phyloP scores from a whole-genome alignment of 1,139 yeast genomes.

The Zygosaccharomyces sapae region DNA sequence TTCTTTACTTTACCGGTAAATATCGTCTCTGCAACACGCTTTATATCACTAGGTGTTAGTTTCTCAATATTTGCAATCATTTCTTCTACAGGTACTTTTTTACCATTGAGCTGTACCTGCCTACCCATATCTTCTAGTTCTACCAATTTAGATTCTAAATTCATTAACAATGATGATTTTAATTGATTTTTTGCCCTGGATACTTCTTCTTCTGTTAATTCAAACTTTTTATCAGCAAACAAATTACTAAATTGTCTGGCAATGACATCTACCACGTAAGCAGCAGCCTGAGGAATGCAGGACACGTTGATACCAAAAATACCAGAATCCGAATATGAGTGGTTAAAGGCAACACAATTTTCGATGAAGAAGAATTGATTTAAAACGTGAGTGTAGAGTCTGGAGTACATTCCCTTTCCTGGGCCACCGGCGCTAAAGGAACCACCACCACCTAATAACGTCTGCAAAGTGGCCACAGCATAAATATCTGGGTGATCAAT shows the following conservation, averaged over 20 bases:
- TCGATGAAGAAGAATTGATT: constrained; percentile 91
- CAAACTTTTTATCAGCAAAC: constrained; percentile 51
- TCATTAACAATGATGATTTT: constrained; percentile 85
- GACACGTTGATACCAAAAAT: constrained; percentile 84
- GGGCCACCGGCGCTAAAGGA: constrained; percentile 99
- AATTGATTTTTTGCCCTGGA: constrained; percentile 88
- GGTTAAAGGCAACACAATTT: constrained; percentile 83
- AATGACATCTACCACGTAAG: constrained; percentile 74
- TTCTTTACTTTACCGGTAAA: constrained; percentile 61
- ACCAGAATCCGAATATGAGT: constrained; percentile 86
- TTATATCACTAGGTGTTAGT: constrained; percentile 63
- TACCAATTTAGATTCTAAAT: constrained; percentile 85
- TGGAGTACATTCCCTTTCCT: constrained; percentile 98
- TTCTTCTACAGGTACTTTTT: constrained; percentile 71
- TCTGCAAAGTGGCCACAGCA: constrained; percentile 86
- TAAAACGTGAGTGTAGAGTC: constrained; percentile 84
- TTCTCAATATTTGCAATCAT: constrained; percentile 75
- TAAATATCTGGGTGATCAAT: constrained; percentile 82
- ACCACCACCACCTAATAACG: constrained; percentile 95
- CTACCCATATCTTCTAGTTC: constrained; percentile 93
- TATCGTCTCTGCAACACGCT: constrained; percentile 69
- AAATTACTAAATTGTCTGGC: constrained; percentile 69
- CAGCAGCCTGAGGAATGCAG: constrained; percentile 82
- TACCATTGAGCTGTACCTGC: constrained; percentile 82
- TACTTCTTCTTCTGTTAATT: constrained; percentile 67